phyloP scores from a whole-genome alignment of 2,329 filamentous ascomycete genomes.

The Ophiocordyceps camponoti-floridani region DNA sequence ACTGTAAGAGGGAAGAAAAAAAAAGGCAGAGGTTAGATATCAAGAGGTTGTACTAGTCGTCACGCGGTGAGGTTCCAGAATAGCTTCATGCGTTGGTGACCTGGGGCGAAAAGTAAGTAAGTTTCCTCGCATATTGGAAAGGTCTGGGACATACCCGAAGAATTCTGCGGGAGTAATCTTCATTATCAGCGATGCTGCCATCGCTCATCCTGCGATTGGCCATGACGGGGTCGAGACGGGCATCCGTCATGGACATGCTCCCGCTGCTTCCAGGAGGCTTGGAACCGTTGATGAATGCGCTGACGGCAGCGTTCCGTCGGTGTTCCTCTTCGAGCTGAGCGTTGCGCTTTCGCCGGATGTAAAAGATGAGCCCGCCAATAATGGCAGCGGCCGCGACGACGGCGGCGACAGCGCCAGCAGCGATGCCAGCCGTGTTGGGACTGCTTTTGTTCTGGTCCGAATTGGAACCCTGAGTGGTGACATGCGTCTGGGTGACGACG shows the following conservation, averaged over 20 bases:
- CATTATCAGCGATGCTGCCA: constrained; percentile 90
- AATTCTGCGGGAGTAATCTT: constrained; percentile 92
- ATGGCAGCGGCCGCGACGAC: constrained; percentile 51
- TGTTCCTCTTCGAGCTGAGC: constrained; percentile 70
- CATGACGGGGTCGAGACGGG: constrained; percentile 74
- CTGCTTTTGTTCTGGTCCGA: constrained; percentile 13
- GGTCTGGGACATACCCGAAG: constrained; percentile 51
- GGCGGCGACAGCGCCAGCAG: constrained; percentile 73
- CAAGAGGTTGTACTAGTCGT: constrained; percentile 2
- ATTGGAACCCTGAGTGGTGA: constrained; percentile 6
- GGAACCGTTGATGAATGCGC: constrained; percentile 50
- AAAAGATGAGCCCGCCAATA: constrained; percentile 53
- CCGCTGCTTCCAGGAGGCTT: constrained; percentile 46
- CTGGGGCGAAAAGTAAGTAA: constrained; percentile 10
- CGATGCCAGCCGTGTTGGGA: constrained; percentile 68
- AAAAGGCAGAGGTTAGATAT: constrained; percentile 8
- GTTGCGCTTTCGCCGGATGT: constrained; percentile 57
- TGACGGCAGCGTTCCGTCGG: constrained; percentile 62
- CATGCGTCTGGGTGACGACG: constrained; percentile 4
- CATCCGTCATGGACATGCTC: constrained; percentile 57
- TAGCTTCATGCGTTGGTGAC: constrained; percentile 38
- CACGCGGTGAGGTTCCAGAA: constrained; percentile 16
- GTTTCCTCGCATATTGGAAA: neutral
- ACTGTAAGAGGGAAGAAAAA: constrained; percentile 13
- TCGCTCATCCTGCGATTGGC: constrained; percentile 73